phyloP scores from a whole-genome alignment of 345 rosid species.

The Sisymbrium irio region DNA sequence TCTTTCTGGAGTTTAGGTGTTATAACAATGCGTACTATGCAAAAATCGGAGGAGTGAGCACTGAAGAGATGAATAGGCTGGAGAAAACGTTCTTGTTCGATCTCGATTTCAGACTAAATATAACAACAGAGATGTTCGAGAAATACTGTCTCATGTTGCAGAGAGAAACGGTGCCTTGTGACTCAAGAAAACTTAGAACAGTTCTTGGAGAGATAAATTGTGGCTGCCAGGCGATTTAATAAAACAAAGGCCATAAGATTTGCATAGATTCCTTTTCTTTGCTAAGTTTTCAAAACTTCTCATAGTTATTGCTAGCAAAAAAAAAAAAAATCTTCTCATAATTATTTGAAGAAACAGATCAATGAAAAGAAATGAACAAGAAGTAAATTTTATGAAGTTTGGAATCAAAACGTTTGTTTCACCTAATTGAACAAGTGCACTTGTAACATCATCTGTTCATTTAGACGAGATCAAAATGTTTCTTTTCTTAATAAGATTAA shows the following conservation, averaged over 20 bases:
- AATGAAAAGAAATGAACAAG: too few relatives aligned
- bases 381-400: background rate
- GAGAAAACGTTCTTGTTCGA: constrained; percentile 42
- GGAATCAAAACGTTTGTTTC: background rate
- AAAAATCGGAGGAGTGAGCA: constrained; percentile 47
- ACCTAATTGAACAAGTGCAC: background rate
- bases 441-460: background rate
- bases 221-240: constrained; percentile 31
- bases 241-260: background rate
- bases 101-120: constrained; percentile 39
- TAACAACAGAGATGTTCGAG: constrained; percentile 37
- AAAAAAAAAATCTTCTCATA: too few relatives aligned
- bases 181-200: constrained; percentile 15
- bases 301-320: background rate
- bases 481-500: too few relatives aligned
- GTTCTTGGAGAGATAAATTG: constrained; percentile 23
- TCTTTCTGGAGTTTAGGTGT: constrained; percentile 22
- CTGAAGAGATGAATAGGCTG: constrained; percentile 42
- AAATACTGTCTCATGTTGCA: constrained; percentile 36
- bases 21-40: constrained; percentile 44
- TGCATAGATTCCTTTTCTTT: background rate
- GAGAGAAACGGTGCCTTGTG: constrained; percentile 26
- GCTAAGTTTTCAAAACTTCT: background rate
- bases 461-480: too few relatives aligned
- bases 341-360: background rate